These are phyloP conservation scores for Exserohilum rostratum DNA, from an alignment of 2,329 filamentous ascomycete genomes.

Conservation along the genomic window DNA sequence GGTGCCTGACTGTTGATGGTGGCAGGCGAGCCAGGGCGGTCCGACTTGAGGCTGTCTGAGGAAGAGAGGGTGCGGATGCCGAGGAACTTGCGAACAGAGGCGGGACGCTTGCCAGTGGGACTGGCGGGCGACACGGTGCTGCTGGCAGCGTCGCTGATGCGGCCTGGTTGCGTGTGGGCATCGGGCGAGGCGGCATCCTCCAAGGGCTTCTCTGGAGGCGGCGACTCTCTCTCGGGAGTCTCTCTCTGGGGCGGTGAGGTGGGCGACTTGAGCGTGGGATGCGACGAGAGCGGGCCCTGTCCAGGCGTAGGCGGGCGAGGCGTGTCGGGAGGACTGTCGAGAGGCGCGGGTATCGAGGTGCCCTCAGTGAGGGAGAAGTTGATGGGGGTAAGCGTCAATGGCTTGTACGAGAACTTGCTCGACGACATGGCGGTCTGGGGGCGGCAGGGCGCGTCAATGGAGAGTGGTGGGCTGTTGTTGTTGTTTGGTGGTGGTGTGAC, in stretches of 20 bases:
- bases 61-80: conserved; percentile 47
- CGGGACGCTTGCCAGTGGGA: conserved; percentile 42
- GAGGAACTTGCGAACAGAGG: conserved; percentile 50
- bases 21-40: conserved; percentile 45
- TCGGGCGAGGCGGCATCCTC: conserved; percentile 21
- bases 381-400: conserved; percentile 47
- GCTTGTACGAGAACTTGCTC: conserved; percentile 40
- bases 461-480: no score
- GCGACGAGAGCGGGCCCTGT: conserved; percentile 49
- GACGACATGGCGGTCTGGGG: conserved; percentile 31
- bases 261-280: conserved; percentile 47
- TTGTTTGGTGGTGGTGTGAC: conserved; percentile 2
- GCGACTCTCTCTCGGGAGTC: conserved; percentile 23
- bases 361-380: conserved; percentile 52
- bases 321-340: conserved; percentile 47
- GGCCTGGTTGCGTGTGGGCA: conserved; percentile 25
- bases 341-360: conserved; percentile 50
- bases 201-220: conserved; percentile 26
- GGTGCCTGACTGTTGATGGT: conserved; percentile 42
- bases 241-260: conserved; percentile 30
- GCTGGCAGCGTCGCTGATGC: conserved; percentile 38
- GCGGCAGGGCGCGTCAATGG: background rate
- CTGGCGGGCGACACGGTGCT: conserved; percentile 42
- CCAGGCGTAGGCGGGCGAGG: conserved; percentile 49
- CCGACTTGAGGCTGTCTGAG: conserved; percentile 44